Conservation (phyloP, 805 yeast species). For the Cyberlindnera mrakii region DNA sequence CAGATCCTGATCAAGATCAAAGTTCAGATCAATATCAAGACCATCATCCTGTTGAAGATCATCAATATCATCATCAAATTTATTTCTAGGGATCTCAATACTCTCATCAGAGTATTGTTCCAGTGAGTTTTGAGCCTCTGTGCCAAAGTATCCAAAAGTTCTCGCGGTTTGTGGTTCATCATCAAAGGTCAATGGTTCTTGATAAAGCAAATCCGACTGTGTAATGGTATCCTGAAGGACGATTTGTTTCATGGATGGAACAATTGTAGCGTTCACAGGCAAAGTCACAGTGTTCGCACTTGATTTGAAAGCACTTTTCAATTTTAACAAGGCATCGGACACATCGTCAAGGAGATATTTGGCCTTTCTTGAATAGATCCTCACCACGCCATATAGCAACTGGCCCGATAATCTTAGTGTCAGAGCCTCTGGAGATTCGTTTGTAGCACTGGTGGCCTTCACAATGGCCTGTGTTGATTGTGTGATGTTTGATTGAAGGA, state of each 20-base stretch:
- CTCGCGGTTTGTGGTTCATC: constrained; percentile 18
- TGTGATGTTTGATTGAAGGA: constrained; percentile 63
- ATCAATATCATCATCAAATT: constrained; percentile 23
- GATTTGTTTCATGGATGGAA: constrained; percentile 52
- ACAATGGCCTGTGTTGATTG: constrained; percentile 64
- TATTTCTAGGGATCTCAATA: constrained; percentile 61
- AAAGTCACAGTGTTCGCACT: constrained; percentile 44
- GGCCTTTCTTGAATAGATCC: constrained; percentile 82
- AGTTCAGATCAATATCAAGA: constrained; percentile 48
- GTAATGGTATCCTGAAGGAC: constrained; percentile 75
- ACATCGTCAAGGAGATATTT: constrained; percentile 80
- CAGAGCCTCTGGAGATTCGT: constrained; percentile 43
- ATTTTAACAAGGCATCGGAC: constrained; percentile 61
- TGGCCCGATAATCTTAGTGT: constrained; percentile 84
- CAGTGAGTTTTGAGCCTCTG: constrained; percentile 13
- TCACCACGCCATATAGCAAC: constrained; percentile 76
- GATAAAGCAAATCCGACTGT: constrained; percentile 64
- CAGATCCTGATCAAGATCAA: constrained; percentile 26
- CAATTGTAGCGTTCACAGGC: constrained; percentile 53
- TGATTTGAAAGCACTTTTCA: constrained; percentile 59
- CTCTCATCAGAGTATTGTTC: constrained; percentile 42
- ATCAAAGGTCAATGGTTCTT: constrained; percentile 44
- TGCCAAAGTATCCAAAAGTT: constrained; percentile 11
- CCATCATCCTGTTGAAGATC: constrained; percentile 34
- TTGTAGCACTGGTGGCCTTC: constrained; percentile 27